Percentiles rank a stretch among this genome's conserved stretches.
Evolutionary conservation across 176 grass and related monocot genomes (phyloP).

Genomic region (Elaeis guineensis): DNA sequence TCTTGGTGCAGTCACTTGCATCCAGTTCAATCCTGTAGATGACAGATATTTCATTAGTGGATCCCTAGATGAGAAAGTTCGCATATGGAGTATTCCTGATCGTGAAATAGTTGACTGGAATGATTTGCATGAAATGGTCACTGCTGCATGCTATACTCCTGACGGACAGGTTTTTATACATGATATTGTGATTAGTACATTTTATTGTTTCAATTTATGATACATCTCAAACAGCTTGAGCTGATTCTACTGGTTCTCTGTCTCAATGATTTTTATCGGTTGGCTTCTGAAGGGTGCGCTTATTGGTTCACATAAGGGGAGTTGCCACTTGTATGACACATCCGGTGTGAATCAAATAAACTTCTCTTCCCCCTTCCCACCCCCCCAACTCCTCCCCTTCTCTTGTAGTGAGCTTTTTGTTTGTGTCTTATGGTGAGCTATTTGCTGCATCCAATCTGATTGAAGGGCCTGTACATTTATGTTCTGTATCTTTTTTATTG

Average conservation of each 20-base stretch:
- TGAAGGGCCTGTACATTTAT: background rate
- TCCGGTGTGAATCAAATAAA: slow-evolving; percentile 42
- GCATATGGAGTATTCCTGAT: slow-evolving; percentile 90
- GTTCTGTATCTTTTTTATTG: slow-evolving; percentile 20
- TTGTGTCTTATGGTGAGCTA: too few species aligned
- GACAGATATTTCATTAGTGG: slow-evolving; percentile 98
- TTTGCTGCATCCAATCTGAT: too few species aligned
- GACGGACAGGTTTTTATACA: slow-evolving; percentile 73
- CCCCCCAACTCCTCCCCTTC: too few species aligned
- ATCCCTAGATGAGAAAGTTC: slow-evolving; percentile 86
- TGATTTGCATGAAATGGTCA: slow-evolving; percentile 99
- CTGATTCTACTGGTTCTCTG: too few species aligned
- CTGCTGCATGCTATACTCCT: slow-evolving; percentile 80
- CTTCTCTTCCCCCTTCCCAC: too few species aligned
- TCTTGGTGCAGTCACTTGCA: slow-evolving; percentile 73
- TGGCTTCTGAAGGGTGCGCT: slow-evolving; percentile 54
- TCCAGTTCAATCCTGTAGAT: slow-evolving; percentile 98
- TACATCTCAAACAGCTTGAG: too few species aligned
- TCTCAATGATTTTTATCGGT: slow-evolving; percentile 22
- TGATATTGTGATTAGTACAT: too few species aligned
- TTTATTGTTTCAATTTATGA: too few species aligned
- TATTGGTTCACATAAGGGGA: slow-evolving; percentile 86
- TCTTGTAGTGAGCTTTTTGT: too few species aligned
- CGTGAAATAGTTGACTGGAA: slow-evolving; percentile 95
- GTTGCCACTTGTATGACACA: slow-evolving; percentile 82